Evolutionary conservation across 2,329 filamentous ascomycete species (phyloP).

Genomic region (Arthrobotrys musiformis): DNA sequence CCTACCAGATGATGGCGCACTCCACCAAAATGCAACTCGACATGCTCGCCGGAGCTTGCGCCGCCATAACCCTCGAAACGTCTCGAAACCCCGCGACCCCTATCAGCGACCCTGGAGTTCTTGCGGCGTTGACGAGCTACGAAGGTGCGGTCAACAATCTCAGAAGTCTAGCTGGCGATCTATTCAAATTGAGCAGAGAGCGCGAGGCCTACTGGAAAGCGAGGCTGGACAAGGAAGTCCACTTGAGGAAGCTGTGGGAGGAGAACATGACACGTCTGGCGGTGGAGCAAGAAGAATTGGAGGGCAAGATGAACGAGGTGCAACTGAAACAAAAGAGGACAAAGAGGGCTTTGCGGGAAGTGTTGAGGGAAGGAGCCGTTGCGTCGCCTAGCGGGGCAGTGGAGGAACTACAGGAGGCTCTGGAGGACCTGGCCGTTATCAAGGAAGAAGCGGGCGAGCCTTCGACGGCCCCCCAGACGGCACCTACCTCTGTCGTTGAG

Average conservation of each 20-base stretch:
- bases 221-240: conserved; percentile 86
- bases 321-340: conserved; percentile 44
- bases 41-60: conserved; percentile 83
- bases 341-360: conserved; percentile 52
- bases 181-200: conserved; percentile 91
- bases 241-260: conserved; percentile 96
- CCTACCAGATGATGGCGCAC: conserved; percentile 95
- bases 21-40: conserved; percentile 93
- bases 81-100: conserved; percentile 75
- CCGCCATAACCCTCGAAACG: conserved; percentile 79
- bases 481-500: conserved; percentile 32
- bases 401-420: conserved; percentile 61
- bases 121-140: conserved; percentile 83
- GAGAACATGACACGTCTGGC: conserved; percentile 99
- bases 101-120: conserved; percentile 79
- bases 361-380: conserved; percentile 43
- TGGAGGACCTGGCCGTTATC: conserved; percentile 59
- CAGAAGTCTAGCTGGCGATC: conserved; percentile 82
- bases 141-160: conserved; percentile 89
- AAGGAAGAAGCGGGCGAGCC: conserved; percentile 59
- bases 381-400: conserved; percentile 53
- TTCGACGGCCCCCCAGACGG: conserved; percentile 34
- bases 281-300: conserved; percentile 89
- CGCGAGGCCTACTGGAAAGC: conserved; percentile 98
- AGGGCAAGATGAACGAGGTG: conserved; percentile 73